These are phyloP conservation scores for Trametes hirsuta DNA, from an alignment of 1,284 basidiomycete genomes.

Conservation along the genomic window DNA sequence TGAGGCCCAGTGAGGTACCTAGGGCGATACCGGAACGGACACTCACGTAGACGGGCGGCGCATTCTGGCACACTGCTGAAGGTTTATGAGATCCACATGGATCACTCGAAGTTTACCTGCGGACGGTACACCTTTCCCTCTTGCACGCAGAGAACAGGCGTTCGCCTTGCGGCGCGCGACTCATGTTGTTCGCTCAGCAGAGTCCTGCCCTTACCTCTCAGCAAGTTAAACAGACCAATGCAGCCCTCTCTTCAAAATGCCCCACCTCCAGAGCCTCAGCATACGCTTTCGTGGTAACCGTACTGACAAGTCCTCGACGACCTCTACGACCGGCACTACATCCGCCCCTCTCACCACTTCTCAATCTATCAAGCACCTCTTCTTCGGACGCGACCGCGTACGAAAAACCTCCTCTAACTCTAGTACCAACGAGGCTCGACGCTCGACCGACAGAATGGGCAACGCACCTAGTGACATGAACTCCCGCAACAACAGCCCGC, in stretches of 20 bases:
- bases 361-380: constrained; percentile 20
- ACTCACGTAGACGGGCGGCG: too few species aligned
- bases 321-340: constrained; percentile 4
- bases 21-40: too few species aligned
- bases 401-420: constrained; percentile 1
- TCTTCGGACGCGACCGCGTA: constrained; percentile 8
- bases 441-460: constrained; percentile 21
- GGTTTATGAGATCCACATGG: constrained; percentile 12
- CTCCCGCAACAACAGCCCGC: constrained; percentile 10
- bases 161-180: constrained; percentile 3
- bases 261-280: constrained; percentile 23
- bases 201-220: background rate
- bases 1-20: too few species aligned
- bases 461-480: constrained; percentile 27
- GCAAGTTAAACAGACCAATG: constrained; percentile 9
- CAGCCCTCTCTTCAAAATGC: constrained; percentile 14
- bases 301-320: constrained; percentile 3
- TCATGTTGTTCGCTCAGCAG: constrained; percentile 16
- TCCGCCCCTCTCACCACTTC: background rate
- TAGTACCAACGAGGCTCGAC: constrained; percentile 1
- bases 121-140: constrained; percentile 12
- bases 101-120: constrained; percentile 3
- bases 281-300: constrained; percentile 21
- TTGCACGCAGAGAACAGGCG: constrained; percentile 13
- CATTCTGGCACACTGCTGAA: too few species aligned